These are phyloP conservation scores for Bruguiera gymnorhiza DNA, from an alignment of 345 rosid species.

Conservation along the genomic window DNA sequence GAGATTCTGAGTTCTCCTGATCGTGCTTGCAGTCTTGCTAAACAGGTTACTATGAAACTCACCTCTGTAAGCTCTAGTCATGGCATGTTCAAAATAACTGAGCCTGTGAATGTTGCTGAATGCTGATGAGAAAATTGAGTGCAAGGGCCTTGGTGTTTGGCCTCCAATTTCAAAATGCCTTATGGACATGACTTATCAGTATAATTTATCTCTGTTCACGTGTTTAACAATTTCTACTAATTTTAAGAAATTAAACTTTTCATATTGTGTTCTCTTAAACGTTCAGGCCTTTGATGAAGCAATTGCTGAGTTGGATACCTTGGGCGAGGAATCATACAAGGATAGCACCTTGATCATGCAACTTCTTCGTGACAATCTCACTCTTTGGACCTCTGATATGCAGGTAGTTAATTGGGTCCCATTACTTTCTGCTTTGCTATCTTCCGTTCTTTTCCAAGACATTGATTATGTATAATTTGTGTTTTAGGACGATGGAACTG, in stretches of 20 bases:
- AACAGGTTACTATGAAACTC: conserved; percentile 47
- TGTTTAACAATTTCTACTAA: background rate
- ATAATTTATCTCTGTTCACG: background rate
- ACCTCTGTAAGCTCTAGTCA: no score
- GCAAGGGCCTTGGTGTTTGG: no score
- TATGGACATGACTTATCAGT: background rate
- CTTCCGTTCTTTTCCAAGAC: no score
- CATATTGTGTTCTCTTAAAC: background rate
- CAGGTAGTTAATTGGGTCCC: conserved; percentile 49
- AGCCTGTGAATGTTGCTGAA: no score
- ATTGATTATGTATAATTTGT: background rate
- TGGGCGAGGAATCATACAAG: conserved; percentile 95
- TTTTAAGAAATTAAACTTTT: no score
- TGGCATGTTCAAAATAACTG: no score
- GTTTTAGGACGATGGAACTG: conserved; percentile 75
- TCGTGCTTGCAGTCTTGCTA: conserved; percentile 90
- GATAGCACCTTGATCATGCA: conserved; percentile 97
- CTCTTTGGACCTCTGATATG: conserved; percentile 95
- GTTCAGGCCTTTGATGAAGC: conserved; percentile 86
- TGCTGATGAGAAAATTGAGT: no score
- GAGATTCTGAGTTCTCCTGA: conserved; percentile 92
- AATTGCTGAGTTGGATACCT: conserved; percentile 85
- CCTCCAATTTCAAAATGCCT: no score
- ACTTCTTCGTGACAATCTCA: conserved; percentile 94
- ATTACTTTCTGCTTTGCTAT: background rate